These are phyloP conservation scores for Phragmites australis DNA, from an alignment of 176 grass and related monocot species.

Conservation along the genomic window DNA sequence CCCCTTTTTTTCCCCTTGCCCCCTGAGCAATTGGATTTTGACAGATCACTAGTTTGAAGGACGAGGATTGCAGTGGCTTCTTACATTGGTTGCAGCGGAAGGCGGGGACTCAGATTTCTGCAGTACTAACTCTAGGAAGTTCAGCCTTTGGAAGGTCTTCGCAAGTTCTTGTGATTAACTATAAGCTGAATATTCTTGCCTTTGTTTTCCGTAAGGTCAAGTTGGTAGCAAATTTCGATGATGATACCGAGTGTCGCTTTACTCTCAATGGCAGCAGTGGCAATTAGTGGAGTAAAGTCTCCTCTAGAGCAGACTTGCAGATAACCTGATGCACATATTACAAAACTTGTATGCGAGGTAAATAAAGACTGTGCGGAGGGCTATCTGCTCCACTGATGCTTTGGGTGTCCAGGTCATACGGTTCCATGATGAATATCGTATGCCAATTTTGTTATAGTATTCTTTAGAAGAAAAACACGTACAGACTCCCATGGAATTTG, in stretches of 20 bases:
- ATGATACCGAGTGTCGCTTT: neutral
- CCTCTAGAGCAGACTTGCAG: neutral
- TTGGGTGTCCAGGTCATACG: too few relatives aligned
- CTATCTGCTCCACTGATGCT: neutral
- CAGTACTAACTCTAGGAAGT: slow-evolving; percentile 40
- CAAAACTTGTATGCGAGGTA: too few relatives aligned
- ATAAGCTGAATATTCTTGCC: neutral
- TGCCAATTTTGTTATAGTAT: neutral
- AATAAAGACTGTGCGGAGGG: neutral
- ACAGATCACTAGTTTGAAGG: neutral
- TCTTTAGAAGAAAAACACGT: neutral
- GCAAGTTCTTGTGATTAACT: neutral
- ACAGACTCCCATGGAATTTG: too few relatives aligned
- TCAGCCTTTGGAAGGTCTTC: slow-evolving; percentile 55
- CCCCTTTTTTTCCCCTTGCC: neutral
- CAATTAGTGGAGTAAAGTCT: neutral
- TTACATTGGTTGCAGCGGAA: slow-evolving; percentile 51
- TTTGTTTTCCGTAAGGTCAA: neutral
- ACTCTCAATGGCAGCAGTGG: neutral
- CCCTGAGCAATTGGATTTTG: neutral
- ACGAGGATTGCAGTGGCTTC: slow-evolving; percentile 27
- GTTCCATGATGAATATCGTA: neutral
- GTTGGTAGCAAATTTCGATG: neutral
- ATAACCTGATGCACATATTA: too few relatives aligned
- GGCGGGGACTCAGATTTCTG: slow-evolving; percentile 45